These are phyloP conservation scores for Boletellus ananas DNA, from an alignment of 768 basidiomycete genomes.

Conservation along the genomic window DNA sequence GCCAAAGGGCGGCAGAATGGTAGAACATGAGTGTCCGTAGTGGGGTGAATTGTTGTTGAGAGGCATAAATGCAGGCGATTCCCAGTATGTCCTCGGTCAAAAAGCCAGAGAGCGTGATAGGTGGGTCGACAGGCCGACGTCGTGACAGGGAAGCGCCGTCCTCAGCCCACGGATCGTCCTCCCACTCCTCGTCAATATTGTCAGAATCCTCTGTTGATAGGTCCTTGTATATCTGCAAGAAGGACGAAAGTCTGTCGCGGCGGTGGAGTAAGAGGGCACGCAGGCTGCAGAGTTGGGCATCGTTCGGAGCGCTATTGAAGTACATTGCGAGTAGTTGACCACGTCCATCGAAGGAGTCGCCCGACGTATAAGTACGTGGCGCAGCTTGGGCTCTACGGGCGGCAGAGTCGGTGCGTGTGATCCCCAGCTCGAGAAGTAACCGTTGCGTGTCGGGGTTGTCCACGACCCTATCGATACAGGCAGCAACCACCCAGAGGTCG, in stretches of 20 bases:
- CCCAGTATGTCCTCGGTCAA: slow-evolving; percentile 54
- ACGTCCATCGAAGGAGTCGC: slow-evolving; percentile 16
- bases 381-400: slow-evolving; percentile 44
- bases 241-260: slow-evolving; percentile 71
- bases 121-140: slow-evolving; percentile 30
- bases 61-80: slow-evolving; percentile 64
- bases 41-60: slow-evolving; percentile 53
- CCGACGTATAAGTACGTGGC: slow-evolving; percentile 23
- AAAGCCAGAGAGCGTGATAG: slow-evolving; percentile 60
- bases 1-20: slow-evolving; percentile 59
- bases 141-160: slow-evolving; percentile 26
- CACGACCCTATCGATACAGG: slow-evolving; percentile 65
- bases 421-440: slow-evolving; percentile 57
- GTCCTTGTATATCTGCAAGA: slow-evolving; percentile 52
- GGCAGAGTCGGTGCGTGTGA: slow-evolving; percentile 53
- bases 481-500: slow-evolving; percentile 77
- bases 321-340: slow-evolving; percentile 41
- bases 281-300: slow-evolving; percentile 61
- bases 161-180: slow-evolving; percentile 67
- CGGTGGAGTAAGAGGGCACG: slow-evolving; percentile 67
- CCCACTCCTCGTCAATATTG: slow-evolving; percentile 44
- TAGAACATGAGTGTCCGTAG: slow-evolving; percentile 55
- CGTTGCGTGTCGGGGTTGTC: slow-evolving; percentile 53
- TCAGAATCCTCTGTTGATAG: slow-evolving; percentile 30
- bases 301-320: slow-evolving; percentile 53